Evolutionary conservation across 805 yeast genomes (phyloP), one percentile per base, ranked within the genome.

Genomic region (Blastobotrys chiropterorum): DNA sequence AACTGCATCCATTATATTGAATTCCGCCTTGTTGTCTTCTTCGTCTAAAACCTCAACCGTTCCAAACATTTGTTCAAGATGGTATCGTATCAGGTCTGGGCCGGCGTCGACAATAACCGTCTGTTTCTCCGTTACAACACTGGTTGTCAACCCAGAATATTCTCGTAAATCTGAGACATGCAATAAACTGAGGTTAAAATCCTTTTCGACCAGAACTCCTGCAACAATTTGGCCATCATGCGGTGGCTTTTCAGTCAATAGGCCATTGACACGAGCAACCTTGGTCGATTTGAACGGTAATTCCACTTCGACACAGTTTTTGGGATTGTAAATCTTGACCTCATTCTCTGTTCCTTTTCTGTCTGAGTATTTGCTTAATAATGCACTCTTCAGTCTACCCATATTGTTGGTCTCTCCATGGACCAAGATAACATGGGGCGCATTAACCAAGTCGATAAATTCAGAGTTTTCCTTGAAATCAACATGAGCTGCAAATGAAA

Each of bases 401-500:
- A 94, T 94, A n/a, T 96, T 97, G 61, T 88, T 90, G 1, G 94
- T 82, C 63, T 94, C 99, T 11, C 99, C 99, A 68, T 94, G 99
- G 1, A 94, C 99, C 50, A 94, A 76, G 53, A 92, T 89, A 54
- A 94, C 86, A 50, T 86, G 82, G 53, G 78, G 78, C 0, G 99
- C 96, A 53, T 85, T 85, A 2, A 94, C 88, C 54, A 82, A 74
- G 59, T 90, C 97, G 53, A 94, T 94, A 63, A 94, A 94, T 52
- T 86, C 87, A 1, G 96, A 74, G 60, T 94, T 94, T 64, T 94
- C 97, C 61, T 86, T 89, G 68, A 85, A 94, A 66, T 94, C 99
- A 19, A 94, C 99, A 69, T 94, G 99, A 0, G 99, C 99, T n/a
- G 99, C 98, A 75, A 94, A 94, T 1, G 98, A 90, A 2, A 94